These are phyloP conservation scores for Penicillium parvum DNA, from an alignment of 495 filamentous ascomycete genomes.

Conservation along the genomic window DNA sequence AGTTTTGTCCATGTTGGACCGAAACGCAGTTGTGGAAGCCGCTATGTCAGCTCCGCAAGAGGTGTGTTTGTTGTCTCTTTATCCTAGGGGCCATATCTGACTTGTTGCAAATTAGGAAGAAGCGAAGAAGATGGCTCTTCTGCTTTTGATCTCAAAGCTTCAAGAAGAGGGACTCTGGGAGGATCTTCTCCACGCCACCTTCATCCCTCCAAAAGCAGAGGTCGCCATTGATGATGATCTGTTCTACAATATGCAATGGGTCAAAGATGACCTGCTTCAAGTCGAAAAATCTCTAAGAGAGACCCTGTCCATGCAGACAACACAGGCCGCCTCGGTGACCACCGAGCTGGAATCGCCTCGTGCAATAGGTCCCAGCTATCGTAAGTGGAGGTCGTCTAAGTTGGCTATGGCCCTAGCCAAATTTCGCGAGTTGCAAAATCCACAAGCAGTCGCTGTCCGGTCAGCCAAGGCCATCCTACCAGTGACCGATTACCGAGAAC, in stretches of 20 bases:
- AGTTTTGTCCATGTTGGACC: too few species aligned
- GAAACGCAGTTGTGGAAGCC: too few species aligned
- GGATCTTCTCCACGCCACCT: not conserved
- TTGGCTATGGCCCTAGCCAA: constrained; percentile 1
- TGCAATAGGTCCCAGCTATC: too few species aligned
- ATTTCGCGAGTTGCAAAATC: constrained; percentile 3
- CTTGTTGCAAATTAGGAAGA: too few species aligned
- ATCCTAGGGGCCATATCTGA: too few species aligned
- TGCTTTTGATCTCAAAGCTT: not conserved
- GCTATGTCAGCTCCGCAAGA: too few species aligned
- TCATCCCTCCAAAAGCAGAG: not conserved
- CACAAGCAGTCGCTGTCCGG: constrained; percentile 1
- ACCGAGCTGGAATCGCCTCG: too few species aligned
- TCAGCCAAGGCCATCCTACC: constrained; percentile 31
- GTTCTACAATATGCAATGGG: constrained; percentile 7
- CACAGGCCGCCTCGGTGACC: not conserved
- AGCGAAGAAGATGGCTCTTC: not conserved
- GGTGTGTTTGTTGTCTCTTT: too few species aligned
- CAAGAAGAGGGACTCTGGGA: constrained; percentile 4
- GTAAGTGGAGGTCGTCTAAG: constrained; percentile 1
- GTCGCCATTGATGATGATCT: constrained; percentile 10
- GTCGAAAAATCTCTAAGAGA: not conserved
- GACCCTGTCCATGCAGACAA: not conserved
- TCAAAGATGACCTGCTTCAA: not conserved
- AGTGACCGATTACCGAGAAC: constrained; percentile 41